Evolutionary conservation across 2,329 filamentous ascomycete genomes (phyloP).

Genomic region (Zymoseptoria crescenta): DNA sequence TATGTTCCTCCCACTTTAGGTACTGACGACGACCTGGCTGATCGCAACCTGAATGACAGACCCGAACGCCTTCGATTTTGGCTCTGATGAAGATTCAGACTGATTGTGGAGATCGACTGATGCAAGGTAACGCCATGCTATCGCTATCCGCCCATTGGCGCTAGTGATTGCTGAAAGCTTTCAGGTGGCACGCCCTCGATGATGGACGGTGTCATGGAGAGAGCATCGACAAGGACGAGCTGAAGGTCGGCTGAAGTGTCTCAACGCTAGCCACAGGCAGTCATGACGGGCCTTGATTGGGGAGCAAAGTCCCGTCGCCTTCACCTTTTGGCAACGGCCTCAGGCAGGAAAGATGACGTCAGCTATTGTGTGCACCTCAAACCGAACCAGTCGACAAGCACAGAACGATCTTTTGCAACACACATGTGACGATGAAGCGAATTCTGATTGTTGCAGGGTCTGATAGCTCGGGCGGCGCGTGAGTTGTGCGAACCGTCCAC

Average conservation of each 20-base stretch:
- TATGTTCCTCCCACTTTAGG: conserved; percentile 1
- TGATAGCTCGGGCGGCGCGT: conserved; percentile 87
- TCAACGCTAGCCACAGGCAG: too few relatives aligned
- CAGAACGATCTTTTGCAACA: neutral
- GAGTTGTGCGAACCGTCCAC: conserved; percentile 32
- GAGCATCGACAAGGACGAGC: too few relatives aligned
- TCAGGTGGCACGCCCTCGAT: too few relatives aligned
- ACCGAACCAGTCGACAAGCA: neutral
- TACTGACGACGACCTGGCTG: neutral
- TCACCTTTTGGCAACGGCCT: too few relatives aligned
- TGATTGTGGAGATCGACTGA: too few relatives aligned
- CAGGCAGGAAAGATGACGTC: neutral
- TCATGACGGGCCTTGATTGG: too few relatives aligned
- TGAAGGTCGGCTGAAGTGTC: too few relatives aligned
- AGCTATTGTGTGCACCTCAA: neutral
- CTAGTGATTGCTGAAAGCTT: too few relatives aligned
- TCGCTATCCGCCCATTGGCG: too few relatives aligned
- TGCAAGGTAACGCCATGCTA: too few relatives aligned
- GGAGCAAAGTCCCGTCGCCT: too few relatives aligned
- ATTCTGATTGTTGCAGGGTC: conserved; percentile 81
- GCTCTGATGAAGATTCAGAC: conserved; percentile 36
- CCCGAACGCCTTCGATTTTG: conserved; percentile 39
- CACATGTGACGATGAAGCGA: conserved; percentile 32
- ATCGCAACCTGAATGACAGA: conserved; percentile 27
- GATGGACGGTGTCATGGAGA: too few relatives aligned